These are phyloP conservation scores for Chlorella sorokiniana DNA, from an alignment of 139 green algal species.

Conservation along the genomic window DNA sequence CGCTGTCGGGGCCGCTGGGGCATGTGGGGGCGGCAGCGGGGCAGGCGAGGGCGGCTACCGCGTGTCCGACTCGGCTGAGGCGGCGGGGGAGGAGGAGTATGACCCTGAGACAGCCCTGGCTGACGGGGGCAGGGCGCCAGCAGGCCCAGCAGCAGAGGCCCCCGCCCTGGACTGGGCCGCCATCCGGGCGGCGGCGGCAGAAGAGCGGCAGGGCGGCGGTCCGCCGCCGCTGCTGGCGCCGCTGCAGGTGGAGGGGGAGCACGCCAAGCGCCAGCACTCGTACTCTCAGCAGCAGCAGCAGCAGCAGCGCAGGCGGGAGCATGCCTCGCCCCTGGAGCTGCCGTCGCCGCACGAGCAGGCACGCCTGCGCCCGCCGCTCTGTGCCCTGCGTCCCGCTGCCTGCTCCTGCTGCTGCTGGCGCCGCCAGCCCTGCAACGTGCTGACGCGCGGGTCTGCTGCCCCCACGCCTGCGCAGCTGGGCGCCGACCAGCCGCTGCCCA, in stretches of 20 bases:
- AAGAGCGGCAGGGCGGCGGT: not conserved
- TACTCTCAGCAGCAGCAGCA: not conserved
- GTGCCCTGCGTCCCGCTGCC: not conserved
- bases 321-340: constrained; percentile 6
- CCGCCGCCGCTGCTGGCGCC: not conserved
- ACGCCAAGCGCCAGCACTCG: not conserved
- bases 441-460: not conserved
- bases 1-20: not conserved
- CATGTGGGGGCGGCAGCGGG: not conserved
- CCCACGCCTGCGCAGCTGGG: not conserved
- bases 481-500: not conserved
- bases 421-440: too few relatives aligned
- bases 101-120: constrained; percentile 18
- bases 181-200: constrained; percentile 24
- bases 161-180: constrained; percentile 32
- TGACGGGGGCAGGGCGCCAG: not conserved
- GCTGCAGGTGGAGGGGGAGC: not conserved
- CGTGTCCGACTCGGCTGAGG: constrained; percentile 5
- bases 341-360: not conserved
- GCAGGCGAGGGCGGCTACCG: not conserved
- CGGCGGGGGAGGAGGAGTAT: constrained; percentile 6
- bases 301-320: not conserved
- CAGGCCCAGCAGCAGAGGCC: not conserved
- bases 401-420: too few relatives aligned
- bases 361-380: not conserved